Conservation (phyloP, 1,139 yeast genomes). For the Blastobotrys illinoisensis region DNA sequence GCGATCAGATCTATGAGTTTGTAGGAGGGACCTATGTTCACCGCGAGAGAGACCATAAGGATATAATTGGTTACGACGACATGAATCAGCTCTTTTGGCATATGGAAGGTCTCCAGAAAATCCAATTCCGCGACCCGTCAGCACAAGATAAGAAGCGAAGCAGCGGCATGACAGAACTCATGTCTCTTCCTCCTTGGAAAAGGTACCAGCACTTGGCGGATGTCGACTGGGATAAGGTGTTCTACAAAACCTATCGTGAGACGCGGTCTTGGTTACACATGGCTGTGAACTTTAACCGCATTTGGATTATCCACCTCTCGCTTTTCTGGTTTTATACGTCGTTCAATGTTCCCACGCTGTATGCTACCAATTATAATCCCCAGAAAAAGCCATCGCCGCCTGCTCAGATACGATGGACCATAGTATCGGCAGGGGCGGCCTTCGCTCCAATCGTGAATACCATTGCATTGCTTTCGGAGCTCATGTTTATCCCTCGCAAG, state of each 20-base stretch:
- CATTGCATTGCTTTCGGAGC: constrained; percentile 58
- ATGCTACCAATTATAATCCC: constrained; percentile 57
- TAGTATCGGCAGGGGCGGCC: constrained; percentile 67
- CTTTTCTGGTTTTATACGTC: constrained; percentile 80
- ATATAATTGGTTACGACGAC: constrained; percentile 80
- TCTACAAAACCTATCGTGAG: constrained; percentile 70
- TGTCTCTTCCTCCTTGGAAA: constrained; percentile 40
- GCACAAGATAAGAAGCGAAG: constrained; percentile 26
- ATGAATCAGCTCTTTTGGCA: constrained; percentile 84
- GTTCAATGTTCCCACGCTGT: constrained; percentile 71
- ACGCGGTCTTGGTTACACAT: constrained; percentile 74
- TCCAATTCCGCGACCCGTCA: constrained; percentile 24
- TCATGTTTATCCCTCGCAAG: constrained; percentile 57
- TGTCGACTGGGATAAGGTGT: constrained; percentile 58
- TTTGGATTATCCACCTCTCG: constrained; percentile 76
- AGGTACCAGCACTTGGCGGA: constrained; percentile 46
- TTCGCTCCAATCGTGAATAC: constrained; percentile 62
- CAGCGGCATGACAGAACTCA: constrained; percentile 39
- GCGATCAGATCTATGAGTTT: constrained; percentile 46
- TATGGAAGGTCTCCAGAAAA: constrained; percentile 50
- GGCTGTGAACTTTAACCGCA: constrained; percentile 68
- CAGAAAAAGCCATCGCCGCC: constrained; percentile 60
- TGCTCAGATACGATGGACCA: constrained; percentile 53
- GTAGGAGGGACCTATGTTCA: constrained; percentile 41
- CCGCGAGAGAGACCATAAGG: constrained; percentile 60